These are phyloP conservation scores for Fusarium phyllophilum DNA, from an alignment of 2,329 filamentous ascomycete genomes.

Conservation along the genomic window DNA sequence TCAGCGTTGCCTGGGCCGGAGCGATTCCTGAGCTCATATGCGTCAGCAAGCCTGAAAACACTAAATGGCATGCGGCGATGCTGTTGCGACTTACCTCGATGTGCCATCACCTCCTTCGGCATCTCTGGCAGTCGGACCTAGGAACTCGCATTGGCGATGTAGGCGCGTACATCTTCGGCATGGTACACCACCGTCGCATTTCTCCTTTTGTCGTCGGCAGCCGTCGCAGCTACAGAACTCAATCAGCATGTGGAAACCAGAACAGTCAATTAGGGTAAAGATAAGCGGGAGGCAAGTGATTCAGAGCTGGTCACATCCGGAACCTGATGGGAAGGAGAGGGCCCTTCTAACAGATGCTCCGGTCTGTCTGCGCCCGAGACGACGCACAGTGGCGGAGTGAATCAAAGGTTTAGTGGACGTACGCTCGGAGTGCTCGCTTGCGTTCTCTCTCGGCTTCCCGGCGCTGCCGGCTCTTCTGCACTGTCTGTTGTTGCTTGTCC, in stretches of 20 bases:
- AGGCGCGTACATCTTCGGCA: conserved; percentile 63
- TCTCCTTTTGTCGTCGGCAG: conserved; percentile 65
- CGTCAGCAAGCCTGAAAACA: conserved; percentile 18
- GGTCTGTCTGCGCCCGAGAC: background rate
- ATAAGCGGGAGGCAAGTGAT: background rate
- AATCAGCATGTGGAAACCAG: conserved; percentile 11
- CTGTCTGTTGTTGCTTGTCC: conserved; percentile 44
- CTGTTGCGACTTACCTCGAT: conserved; percentile 24
- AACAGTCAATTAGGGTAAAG: background rate
- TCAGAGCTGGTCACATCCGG: conserved; percentile 1
- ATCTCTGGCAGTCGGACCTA: conserved; percentile 47
- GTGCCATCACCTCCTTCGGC: conserved; percentile 42
- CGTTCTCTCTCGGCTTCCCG: conserved; percentile 45
- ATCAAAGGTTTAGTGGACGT: conserved; percentile 15
- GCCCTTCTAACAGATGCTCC: background rate
- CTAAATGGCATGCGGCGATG: background rate
- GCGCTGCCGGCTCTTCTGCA: conserved; percentile 45
- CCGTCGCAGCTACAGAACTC: conserved; percentile 59
- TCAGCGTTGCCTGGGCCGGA: conserved; percentile 38
- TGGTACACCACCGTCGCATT: conserved; percentile 65
- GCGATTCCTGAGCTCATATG: conserved; percentile 31
- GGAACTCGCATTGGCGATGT: conserved; percentile 61
- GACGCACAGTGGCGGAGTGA: background rate
- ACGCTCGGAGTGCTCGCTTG: conserved; percentile 45
- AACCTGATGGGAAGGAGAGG: conserved; percentile 3